Percentiles rank a stretch among this genome's conserved stretches.
phyloP scores from a whole-genome alignment of 345 rosid genomes.

The Camelina sativa region DNA sequence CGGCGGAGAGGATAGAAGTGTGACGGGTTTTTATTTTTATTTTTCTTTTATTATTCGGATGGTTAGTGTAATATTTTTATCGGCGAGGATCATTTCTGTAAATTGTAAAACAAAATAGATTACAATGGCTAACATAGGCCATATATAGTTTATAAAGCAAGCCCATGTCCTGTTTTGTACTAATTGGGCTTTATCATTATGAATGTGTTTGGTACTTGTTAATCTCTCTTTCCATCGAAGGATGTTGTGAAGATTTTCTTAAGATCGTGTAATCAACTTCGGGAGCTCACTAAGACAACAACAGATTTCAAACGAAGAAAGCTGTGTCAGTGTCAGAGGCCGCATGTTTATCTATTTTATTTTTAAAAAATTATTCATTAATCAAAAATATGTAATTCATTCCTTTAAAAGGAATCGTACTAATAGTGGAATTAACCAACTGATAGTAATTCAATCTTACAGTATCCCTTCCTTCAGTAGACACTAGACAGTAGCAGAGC shows the following conservation, averaged over 20 bases:
- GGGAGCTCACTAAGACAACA: not conserved
- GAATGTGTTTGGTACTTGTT: not conserved
- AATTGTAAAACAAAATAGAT: not conserved
- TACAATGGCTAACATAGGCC: not conserved
- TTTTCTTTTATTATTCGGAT: not conserved
- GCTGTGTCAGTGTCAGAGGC: not conserved
- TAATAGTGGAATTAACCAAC: not conserved
- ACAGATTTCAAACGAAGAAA: not conserved
- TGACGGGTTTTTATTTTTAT: not conserved
- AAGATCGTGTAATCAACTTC: not conserved
- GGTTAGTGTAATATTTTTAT: not conserved
- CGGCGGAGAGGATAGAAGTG: conserved; percentile 22
- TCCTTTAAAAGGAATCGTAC: not conserved
- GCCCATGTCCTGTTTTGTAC: not conserved
- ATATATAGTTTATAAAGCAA: not conserved
- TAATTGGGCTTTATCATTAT: not conserved
- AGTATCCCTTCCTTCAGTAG: not conserved
- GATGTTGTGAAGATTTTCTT: not conserved
- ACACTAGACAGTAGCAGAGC: not conserved
- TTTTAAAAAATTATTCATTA: too few relatives aligned
- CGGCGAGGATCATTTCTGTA: not conserved
- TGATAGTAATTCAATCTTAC: not conserved
- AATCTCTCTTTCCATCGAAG: not conserved
- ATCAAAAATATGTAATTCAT: too few relatives aligned
- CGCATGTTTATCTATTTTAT: not conserved